Evolutionary conservation across 148 eudicot species (phyloP).

Genomic region (Cornus controversa): DNA sequence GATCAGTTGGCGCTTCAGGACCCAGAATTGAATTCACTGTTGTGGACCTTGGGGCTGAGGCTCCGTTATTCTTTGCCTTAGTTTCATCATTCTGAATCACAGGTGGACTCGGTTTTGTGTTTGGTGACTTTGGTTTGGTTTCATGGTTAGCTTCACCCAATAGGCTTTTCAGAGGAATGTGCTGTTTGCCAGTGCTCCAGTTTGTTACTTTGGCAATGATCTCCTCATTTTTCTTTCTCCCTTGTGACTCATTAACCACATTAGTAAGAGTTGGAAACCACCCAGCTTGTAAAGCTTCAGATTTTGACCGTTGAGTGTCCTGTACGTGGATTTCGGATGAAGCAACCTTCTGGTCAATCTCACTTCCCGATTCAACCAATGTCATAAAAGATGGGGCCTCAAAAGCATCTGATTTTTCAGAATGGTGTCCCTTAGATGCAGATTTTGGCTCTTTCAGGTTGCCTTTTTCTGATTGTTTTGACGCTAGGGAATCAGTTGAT

Average conservation of each 20-base stretch:
- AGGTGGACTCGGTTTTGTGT: constrained; percentile 25
- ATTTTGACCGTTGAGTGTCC: constrained; percentile 22
- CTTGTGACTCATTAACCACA: constrained; percentile 40
- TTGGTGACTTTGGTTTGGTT: constrained; percentile 42
- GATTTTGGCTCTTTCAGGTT: constrained; percentile 18
- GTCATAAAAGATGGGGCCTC: constrained; percentile 43
- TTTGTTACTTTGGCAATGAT: constrained; percentile 60
- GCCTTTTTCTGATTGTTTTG: constrained; percentile 9
- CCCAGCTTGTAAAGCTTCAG: constrained; percentile 35
- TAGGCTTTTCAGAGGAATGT: constrained; percentile 58
- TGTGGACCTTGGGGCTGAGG: constrained; percentile 2
- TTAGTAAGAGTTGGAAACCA: constrained; percentile 42
- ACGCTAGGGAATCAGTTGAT: constrained; percentile 6
- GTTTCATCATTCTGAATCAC: constrained; percentile 27
- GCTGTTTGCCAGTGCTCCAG: constrained; percentile 52
- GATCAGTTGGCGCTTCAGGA: constrained; percentile 11
- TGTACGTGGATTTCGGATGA: constrained; percentile 35
- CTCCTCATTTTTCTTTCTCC: constrained; percentile 59
- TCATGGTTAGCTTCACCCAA: constrained; percentile 50
- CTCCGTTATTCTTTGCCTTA: constrained; percentile 20
- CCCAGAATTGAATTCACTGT: constrained; percentile 24
- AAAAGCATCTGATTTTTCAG: constrained; percentile 25
- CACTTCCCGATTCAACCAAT: constrained; percentile 30
- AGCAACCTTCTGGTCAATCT: constrained; percentile 14
- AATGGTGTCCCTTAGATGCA: constrained; percentile 13